Evolutionary conservation across 1,284 basidiomycete species (phyloP), one percentile per base, ranked within the genome.

Genomic region (Ustilago lituana): DNA sequence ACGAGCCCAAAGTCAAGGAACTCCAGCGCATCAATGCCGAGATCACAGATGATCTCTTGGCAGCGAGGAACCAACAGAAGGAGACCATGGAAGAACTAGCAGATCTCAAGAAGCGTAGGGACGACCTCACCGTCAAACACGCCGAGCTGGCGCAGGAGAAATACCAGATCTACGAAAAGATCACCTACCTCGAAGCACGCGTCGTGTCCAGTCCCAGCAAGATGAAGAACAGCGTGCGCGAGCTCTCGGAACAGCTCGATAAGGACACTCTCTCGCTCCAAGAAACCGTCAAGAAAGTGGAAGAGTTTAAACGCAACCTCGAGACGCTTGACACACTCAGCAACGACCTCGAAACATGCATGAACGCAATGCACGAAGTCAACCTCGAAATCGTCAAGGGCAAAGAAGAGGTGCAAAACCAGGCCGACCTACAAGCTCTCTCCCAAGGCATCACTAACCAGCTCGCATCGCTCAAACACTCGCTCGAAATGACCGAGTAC

Each of bases 11-110:
- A 76, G 82, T 90, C 9, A 87, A 88, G 52, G 84, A 85, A 35
- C 82, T 93, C 43, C 86, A 88, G 53, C 83, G 89, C 60, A 89
- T 91, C 78, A 93, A 90, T 69, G 89, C 92, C 9, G 88, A 88
- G 68, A 91, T 90, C 84, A 92, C 94, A 63, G 86, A 94, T 37
- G 88, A 88, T 71, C 86, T 94, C 23, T 41, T 77, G 14, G 55
- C 58, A 31, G 67, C 67, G 14, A 27, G 67, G 4, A 72, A 73
- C 45, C 63, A 74, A 56, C 77, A 74, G 31, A 62, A 63, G 52
- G 53, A 62, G 27, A 61, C 69, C 36, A 70, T 74, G 38, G 61
- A 66, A 22, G 67, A 74, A 53, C 55, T 70, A 24, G 74, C 76
- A 14, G 62, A 66, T 7, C 67, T 73, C 51, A 73, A 76, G 50